Base-by-base conservation (phyloP, 768 basidiomycete genomes). In the Coprinellus micaceus region DNA sequence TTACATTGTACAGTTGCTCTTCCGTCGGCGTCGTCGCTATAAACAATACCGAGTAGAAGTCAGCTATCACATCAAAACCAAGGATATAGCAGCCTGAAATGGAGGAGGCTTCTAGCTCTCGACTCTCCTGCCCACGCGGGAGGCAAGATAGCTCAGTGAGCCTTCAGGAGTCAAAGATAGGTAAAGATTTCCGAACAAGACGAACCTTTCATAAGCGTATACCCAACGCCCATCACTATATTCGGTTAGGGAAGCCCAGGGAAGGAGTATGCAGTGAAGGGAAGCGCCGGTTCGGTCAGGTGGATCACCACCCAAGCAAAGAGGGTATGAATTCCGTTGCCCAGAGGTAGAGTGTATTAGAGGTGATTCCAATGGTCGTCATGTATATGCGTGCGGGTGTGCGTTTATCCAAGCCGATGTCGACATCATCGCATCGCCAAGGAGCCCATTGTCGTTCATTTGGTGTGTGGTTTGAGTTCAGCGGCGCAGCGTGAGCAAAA, bases 161-260 rank as follows among this genome's bases (percentile, higher is more conserved):
- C n/a, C n/a, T n/a, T n/a, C n/a, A n/a, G n/a, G n/a, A n/a, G n/a
- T n/a, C n/a, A 33, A 33, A 33, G 33, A 33, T 33, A 13, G 33
- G 33, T 33, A 33, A 33, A 13, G 13, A 33, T 56, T 28, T 21
- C 58, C 53, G 58, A 61, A 57, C 50, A 58, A 53, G 33, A 53
- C 75, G 70, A 66, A 85, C 84, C 78, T 70, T 77, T 82, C 84
- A 86, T 86, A 53, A 81, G 66, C 51, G 73, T 59, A 68, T 83
- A 86, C 33, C 84, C 84, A 57, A 79, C 62, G 40, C 78, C 75
- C 71, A 81, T 75, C 59, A 84, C 84, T 85, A 63, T 33, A 51
- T 28, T 52, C 24, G 19, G 37, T 33, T 25, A 21, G 28, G n/a
- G 15, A 51, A 39, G 36, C 12, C 17, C 9, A 45, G 40, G 33